Conservation (phyloP, 257 asterid species). For the Lantana camara region DNA sequence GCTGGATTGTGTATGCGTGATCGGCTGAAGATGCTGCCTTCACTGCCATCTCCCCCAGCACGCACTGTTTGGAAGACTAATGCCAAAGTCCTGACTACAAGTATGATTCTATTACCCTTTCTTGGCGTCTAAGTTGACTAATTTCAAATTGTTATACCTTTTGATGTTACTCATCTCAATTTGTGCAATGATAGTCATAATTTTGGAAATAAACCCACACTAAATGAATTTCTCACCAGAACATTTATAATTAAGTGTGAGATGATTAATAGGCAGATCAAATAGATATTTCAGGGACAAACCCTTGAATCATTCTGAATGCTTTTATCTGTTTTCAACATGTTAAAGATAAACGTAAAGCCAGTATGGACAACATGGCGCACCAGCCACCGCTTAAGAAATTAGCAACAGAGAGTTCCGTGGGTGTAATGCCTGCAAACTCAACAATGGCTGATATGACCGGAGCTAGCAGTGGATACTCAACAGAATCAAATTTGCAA, state of each 20-base stretch:
- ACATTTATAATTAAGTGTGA: no score
- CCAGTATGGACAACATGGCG: slow-evolving; percentile 65
- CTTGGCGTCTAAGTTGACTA: slow-evolving; percentile 11
- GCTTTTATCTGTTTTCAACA: slow-evolving; percentile 7
- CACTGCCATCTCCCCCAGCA: slow-evolving; percentile 55
- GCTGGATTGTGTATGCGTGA: slow-evolving; percentile 82
- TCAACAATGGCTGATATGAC: slow-evolving; percentile 45
- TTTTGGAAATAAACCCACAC: background rate
- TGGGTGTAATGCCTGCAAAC: slow-evolving; percentile 40
- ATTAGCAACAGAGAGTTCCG: slow-evolving; percentile 53
- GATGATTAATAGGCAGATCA: background rate
- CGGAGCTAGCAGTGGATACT: slow-evolving; percentile 45
- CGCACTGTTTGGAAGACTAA: slow-evolving; percentile 54
- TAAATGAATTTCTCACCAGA: background rate
- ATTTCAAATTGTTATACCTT: slow-evolving; percentile 14
- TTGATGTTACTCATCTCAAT: slow-evolving; percentile 4
- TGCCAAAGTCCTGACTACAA: slow-evolving; percentile 48
- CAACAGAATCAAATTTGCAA: slow-evolving; percentile 48
- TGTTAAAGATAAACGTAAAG: slow-evolving; percentile 71
- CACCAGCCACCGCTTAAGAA: slow-evolving; percentile 83
- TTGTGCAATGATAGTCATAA: background rate
- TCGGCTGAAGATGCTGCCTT: slow-evolving; percentile 71
- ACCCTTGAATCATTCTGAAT: background rate
- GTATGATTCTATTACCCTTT: slow-evolving; percentile 46
- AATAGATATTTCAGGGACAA: background rate